Evolutionary conservation across 164 flowering plant genomes (phyloP).

Genomic region (Tinospora cordifolia): DNA sequence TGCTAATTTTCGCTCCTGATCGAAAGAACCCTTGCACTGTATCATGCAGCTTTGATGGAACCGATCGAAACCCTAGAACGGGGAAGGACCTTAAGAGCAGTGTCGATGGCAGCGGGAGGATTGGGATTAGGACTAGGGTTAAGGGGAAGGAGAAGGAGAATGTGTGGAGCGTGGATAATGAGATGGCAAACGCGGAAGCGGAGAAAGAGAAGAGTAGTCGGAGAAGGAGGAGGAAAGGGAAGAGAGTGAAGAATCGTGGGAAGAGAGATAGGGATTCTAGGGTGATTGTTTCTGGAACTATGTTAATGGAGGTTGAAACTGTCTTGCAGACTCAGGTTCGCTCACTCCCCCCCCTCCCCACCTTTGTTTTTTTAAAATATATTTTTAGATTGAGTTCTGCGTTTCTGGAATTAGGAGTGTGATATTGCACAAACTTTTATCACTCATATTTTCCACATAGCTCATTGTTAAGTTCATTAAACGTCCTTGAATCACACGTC

Average conservation of each 20-base stretch:
- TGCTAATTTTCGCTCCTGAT: constrained; percentile 5
- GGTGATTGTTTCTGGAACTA: constrained; percentile 62
- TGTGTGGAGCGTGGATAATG: constrained; percentile 91
- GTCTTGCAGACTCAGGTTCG: constrained; percentile 87
- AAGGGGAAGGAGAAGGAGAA: constrained; percentile 50
- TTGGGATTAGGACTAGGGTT: constrained; percentile 13
- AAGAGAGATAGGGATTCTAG: constrained; percentile 25
- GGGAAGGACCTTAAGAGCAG: constrained; percentile 10
- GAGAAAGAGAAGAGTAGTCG: constrained; percentile 17
- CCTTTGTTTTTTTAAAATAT: neutral
- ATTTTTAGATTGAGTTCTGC: neutral
- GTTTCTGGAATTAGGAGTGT: too few relatives aligned
- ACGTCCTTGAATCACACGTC: too few relatives aligned
- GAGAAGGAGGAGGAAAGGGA: constrained; percentile 31
- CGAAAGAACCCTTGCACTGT: constrained; percentile 7
- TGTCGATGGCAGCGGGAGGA: constrained; percentile 12
- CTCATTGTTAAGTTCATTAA: too few relatives aligned
- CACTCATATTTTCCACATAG: too few relatives aligned
- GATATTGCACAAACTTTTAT: too few relatives aligned
- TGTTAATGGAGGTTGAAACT: constrained; percentile 82
- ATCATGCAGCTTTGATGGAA: constrained; percentile 21
- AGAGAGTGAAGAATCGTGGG: constrained; percentile 27
- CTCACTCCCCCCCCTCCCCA: neutral
- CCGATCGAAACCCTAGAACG: constrained; percentile 15
- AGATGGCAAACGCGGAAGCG: constrained; percentile 31